A percentile compares a stretch with the other conserved stretches of the same genome.
These are phyloP conservation scores for Madurella mycetomatis DNA, from an alignment of 2,329 filamentous ascomycete genomes.

Conservation along the genomic window DNA sequence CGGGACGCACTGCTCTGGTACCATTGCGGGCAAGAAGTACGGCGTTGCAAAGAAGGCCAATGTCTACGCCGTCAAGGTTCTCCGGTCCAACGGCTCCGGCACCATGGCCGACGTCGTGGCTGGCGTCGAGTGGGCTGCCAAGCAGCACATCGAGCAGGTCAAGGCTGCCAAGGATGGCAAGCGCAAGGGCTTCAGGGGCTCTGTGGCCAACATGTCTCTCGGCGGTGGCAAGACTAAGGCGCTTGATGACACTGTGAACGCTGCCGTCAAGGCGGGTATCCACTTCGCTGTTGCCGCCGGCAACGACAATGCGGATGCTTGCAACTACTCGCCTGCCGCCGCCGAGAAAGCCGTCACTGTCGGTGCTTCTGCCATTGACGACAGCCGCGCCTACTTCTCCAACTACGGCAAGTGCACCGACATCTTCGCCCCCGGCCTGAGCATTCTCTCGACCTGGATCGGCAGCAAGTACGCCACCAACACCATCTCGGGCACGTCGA, in stretches of 20 bases:
- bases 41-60: conserved; percentile 99
- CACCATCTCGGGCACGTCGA: conserved; percentile 98
- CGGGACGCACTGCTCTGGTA: conserved; percentile 98
- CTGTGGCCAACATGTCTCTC: conserved; percentile 98
- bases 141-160: conserved; percentile 70
- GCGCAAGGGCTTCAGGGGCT: conserved; percentile 97
- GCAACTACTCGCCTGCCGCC: conserved; percentile 97
- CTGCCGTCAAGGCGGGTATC: conserved; percentile 83
- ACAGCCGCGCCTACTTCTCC: conserved; percentile 99
- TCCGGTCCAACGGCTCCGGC: conserved; percentile 93
- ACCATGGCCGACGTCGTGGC: conserved; percentile 99
- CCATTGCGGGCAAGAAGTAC: conserved; percentile 96
- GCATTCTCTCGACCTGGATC: conserved; percentile 98
- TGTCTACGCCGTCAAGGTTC: conserved; percentile 96
- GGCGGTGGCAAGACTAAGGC: conserved; percentile 94
- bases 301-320: conserved; percentile 98
- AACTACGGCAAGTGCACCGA: conserved; percentile 99
- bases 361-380: conserved; percentile 86
- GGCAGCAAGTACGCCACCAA: conserved; percentile 94
- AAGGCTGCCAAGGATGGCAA: conserved; percentile 79
- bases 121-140: conserved; percentile 92
- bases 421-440: conserved; percentile 95
- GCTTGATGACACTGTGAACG: conserved; percentile 89
- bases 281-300: conserved; percentile 98
- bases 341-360: conserved; percentile 91